These are phyloP conservation scores for Ilyonectria sp. DNA, from an alignment of 2,329 filamentous ascomycete species.

Conservation along the genomic window DNA sequence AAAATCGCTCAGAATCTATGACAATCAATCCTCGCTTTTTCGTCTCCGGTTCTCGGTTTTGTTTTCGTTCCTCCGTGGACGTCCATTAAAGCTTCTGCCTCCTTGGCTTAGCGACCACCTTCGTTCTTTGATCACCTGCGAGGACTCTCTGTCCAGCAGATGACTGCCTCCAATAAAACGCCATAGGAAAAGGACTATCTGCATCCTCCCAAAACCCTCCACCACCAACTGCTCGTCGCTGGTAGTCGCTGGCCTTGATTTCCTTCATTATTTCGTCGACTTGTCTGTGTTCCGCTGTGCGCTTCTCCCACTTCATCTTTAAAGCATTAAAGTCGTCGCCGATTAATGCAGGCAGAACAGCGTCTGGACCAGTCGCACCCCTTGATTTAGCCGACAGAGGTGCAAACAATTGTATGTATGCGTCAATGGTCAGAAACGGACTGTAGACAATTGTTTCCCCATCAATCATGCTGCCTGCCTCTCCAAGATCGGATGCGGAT, in stretches of 20 bases:
- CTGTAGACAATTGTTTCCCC: slow-evolving; percentile 43
- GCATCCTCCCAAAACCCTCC: slow-evolving; percentile 41
- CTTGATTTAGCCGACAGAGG: slow-evolving; percentile 1
- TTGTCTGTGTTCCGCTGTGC: slow-evolving; percentile 39
- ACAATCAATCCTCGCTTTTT: too few species aligned
- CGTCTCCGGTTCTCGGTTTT: too few species aligned
- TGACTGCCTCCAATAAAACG: slow-evolving; percentile 42
- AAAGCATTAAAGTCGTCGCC: slow-evolving; percentile 47
- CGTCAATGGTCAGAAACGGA: slow-evolving; percentile 44
- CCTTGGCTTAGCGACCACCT: neutral
- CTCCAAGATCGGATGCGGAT: slow-evolving; percentile 36
- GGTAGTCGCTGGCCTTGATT: slow-evolving; percentile 32
- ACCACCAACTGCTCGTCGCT: slow-evolving; percentile 39
- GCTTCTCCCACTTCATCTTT: slow-evolving; percentile 45
- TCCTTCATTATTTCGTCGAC: slow-evolving; percentile 41
- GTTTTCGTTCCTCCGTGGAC: too few species aligned
- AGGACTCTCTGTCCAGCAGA: neutral
- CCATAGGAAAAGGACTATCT: slow-evolving; percentile 43
- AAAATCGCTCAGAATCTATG: too few species aligned
- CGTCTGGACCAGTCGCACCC: neutral
- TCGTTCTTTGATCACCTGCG: neutral
- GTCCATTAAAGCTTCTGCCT: neutral
- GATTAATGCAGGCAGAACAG: slow-evolving; percentile 34
- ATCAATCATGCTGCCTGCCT: slow-evolving; percentile 41
- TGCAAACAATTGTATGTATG: slow-evolving; percentile 37